Percentiles rank a stretch among this genome's conserved stretches.
Conservation (phyloP, 2,329 filamentous ascomycete genomes). For the Fusarium miscanthi region DNA sequence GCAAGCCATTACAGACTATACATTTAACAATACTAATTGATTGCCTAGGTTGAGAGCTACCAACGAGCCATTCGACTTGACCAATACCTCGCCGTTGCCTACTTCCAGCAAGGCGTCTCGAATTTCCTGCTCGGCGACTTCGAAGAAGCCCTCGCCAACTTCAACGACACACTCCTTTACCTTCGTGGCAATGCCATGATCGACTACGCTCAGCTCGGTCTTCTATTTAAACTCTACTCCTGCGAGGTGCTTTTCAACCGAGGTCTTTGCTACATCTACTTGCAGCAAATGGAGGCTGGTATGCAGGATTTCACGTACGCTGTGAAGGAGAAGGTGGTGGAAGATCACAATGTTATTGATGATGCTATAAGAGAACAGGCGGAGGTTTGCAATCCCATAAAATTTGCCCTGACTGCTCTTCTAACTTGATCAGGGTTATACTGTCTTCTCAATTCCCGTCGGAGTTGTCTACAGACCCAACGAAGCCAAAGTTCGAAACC, state of each 20-base stretch:
- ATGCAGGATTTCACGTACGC: constrained; percentile 92
- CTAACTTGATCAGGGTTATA: constrained; percentile 78
- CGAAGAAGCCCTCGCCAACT: constrained; percentile 95
- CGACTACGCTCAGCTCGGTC: constrained; percentile 94
- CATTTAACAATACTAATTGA: constrained; percentile 29
- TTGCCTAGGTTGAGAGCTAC: constrained; percentile 85
- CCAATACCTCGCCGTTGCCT: constrained; percentile 95
- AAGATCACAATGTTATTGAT: constrained; percentile 97
- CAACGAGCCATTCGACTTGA: constrained; percentile 91
- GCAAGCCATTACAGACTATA: constrained; percentile 50
- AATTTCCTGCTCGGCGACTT: constrained; percentile 98
- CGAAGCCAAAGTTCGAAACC: constrained; percentile 96
- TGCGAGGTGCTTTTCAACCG: constrained; percentile 98
- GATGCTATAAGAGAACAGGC: constrained; percentile 94
- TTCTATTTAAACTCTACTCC: constrained; percentile 96
- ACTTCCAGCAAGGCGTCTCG: constrained; percentile 98
- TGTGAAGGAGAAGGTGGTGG: constrained; percentile 94
- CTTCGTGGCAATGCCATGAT: constrained; percentile 96
- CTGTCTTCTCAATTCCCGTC: constrained; percentile 97
- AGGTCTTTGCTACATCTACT: constrained; percentile 95
- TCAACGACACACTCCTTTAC: constrained; percentile 97
- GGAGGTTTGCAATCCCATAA: constrained; percentile 68
- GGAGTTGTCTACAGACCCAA: constrained; percentile 96
- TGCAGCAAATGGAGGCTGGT: constrained; percentile 89
- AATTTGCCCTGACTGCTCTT: background rate